Conservation (phyloP, 495 filamentous ascomycete genomes). For the Penicillium macrosclerotiorum region DNA sequence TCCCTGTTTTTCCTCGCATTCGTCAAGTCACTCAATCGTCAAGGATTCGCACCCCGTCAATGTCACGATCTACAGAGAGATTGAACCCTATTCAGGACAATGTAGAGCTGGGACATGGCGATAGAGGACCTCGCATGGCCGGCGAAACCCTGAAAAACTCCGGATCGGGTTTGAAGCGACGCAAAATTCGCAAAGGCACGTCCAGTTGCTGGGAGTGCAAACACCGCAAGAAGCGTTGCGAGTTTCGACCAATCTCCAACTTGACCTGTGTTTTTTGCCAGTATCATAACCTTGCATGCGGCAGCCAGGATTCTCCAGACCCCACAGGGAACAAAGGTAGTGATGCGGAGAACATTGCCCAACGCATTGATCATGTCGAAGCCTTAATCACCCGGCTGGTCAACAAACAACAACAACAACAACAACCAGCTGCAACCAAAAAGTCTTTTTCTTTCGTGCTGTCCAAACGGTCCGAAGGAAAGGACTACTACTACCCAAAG, state of each 20-base stretch:
- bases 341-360: neutral
- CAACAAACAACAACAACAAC: constrained; percentile 7
- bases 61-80: too few relatives aligned
- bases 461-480: too few relatives aligned
- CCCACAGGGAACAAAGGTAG: neutral
- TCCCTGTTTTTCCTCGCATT: too few relatives aligned
- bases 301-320: constrained; percentile 24
- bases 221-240: constrained; percentile 34
- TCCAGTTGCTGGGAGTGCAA: constrained; percentile 42
- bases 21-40: too few relatives aligned
- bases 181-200: constrained; percentile 37
- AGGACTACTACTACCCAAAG: neutral
- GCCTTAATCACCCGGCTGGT: constrained; percentile 17
- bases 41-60: too few relatives aligned
- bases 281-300: constrained; percentile 20
- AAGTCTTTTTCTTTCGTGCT: too few relatives aligned
- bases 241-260: constrained; percentile 20
- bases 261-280: constrained; percentile 42
- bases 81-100: neutral
- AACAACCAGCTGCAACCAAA: neutral
- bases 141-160: neutral
- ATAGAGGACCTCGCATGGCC: neutral
- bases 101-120: neutral
- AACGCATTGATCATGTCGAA: constrained; percentile 24
- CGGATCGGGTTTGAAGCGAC: neutral